Conservation (phyloP, 2,329 filamentous ascomycete species). For the Colletotrichum sp. region DNA sequence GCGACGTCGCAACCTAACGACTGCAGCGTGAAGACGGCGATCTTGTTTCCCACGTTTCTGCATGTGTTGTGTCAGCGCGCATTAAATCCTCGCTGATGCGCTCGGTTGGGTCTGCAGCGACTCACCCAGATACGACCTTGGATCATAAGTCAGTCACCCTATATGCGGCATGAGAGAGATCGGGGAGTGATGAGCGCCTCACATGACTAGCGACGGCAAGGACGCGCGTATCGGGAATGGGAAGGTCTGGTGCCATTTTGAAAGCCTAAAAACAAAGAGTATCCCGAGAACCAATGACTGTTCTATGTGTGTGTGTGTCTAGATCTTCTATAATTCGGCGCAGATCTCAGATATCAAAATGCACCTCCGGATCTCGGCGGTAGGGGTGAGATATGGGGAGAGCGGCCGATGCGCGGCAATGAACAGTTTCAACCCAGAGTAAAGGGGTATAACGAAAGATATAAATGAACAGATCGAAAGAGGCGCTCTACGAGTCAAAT, state of each 20-base stretch:
- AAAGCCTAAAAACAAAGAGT: background rate
- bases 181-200: conserved; percentile 42
- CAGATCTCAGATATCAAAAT: background rate
- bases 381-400: background rate
- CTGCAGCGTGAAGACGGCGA: conserved; percentile 94
- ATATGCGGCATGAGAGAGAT: conserved; percentile 9
- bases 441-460: background rate
- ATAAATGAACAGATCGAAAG: background rate
- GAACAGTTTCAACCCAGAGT: background rate
- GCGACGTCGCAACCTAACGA: conserved; percentile 92
- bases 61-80: background rate
- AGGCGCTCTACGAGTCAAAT: background rate
- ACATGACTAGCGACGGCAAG: conserved; percentile 96
- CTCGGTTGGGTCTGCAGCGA: background rate
- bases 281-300: background rate
- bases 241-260: conserved; percentile 45
- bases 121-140: conserved; percentile 51
- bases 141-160: conserved; percentile 22
- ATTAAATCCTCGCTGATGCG: background rate
- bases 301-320: background rate
- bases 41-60: conserved; percentile 97
- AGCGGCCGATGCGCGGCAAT: background rate
- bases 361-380: background rate
- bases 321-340: background rate
- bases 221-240: conserved; percentile 68